Percentiles rank a stretch among this genome's conserved stretches.
Evolutionary conservation across 179 eudicot species (phyloP).

Genomic region (Camellia oleifera): DNA sequence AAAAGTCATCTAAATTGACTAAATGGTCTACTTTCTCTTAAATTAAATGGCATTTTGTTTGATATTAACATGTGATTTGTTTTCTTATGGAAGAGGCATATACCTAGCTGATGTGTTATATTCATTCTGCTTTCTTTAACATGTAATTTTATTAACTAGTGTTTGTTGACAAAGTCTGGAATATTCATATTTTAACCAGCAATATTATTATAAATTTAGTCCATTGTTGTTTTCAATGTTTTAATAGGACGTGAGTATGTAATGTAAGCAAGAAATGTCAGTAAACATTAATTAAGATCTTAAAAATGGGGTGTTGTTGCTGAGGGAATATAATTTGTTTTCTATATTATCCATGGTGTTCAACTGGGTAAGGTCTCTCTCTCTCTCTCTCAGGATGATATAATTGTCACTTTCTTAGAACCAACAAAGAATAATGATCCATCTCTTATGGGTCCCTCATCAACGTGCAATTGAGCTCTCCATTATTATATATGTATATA

Average conservation of each 20-base stretch:
- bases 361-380: no score
- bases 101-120: neutral
- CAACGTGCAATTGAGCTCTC: neutral
- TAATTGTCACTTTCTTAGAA: neutral
- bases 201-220: neutral
- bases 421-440: neutral
- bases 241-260: neutral
- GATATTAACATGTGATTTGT: neutral
- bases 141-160: neutral
- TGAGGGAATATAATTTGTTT: neutral
- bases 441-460: neutral
- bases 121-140: neutral
- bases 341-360: no score
- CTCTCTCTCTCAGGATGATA: neutral
- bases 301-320: neutral
- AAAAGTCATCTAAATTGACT: constrained; percentile 3
- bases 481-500: neutral
- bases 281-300: neutral
- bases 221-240: neutral
- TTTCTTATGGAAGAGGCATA: neutral
- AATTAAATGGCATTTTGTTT: neutral
- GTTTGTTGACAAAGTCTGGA: neutral
- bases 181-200: neutral
- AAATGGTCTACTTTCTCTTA: neutral
- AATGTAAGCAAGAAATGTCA: no score